phyloP scores from a whole-genome alignment of 2,329 filamentous ascomycete genomes.

The Phaeosphaeria sp. region DNA sequence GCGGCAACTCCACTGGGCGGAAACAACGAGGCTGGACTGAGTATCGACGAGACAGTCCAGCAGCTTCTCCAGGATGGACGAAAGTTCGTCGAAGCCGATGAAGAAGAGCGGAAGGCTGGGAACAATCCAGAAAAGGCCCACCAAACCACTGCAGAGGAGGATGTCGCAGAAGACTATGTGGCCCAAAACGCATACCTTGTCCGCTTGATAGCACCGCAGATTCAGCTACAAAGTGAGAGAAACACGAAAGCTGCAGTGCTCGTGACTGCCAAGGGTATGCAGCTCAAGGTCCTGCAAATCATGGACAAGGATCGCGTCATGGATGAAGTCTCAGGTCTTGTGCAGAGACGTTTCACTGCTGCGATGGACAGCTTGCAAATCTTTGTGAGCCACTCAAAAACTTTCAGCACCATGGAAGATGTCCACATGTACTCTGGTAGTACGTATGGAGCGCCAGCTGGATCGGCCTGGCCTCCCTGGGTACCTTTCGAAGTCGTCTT shows the following conservation, averaged over 20 bases:
- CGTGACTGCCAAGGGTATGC: conserved; percentile 97
- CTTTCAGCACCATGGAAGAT: conserved; percentile 78
- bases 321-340: conserved; percentile 91
- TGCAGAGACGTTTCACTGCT: conserved; percentile 91
- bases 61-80: conserved; percentile 85
- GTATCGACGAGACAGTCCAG: conserved; percentile 84
- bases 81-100: conserved; percentile 79
- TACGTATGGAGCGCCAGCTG: conserved; percentile 83
- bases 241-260: conserved; percentile 96
- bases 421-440: conserved; percentile 94
- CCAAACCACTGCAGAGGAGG: conserved; percentile 46
- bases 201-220: conserved; percentile 93
- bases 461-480: conserved; percentile 96
- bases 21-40: conserved; percentile 66
- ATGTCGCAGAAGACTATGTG: conserved; percentile 86
- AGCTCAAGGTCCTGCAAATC: conserved; percentile 95
- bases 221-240: conserved; percentile 97
- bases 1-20: conserved; percentile 45
- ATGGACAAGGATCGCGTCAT: conserved; percentile 95
- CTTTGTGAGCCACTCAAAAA: conserved; percentile 94
- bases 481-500: conserved; percentile 99
- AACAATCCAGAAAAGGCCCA: conserved; percentile 19
- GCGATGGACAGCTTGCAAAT: conserved; percentile 99
- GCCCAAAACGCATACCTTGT: conserved; percentile 95
- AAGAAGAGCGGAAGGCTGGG: conserved; percentile 48